These are phyloP conservation scores for Trichoderma parareesei DNA, from an alignment of 495 filamentous ascomycete genomes.

Conservation along the genomic window DNA sequence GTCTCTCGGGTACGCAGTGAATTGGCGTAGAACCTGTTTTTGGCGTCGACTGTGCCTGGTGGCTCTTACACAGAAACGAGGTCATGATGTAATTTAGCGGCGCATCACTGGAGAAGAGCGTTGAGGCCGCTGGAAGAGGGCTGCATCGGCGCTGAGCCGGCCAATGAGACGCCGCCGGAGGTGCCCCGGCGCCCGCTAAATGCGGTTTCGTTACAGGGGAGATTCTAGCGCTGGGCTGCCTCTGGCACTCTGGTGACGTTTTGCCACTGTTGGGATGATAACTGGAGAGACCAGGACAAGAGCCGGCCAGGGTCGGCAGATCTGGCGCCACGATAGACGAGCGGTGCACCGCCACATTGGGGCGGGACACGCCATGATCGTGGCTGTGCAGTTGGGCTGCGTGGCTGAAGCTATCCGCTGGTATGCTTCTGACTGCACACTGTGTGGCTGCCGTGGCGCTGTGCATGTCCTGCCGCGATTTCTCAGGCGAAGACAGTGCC, in stretches of 20 bases:
- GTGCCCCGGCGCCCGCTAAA: not conserved
- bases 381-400: not conserved
- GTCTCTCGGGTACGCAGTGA: not conserved
- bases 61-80: not conserved
- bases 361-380: not conserved
- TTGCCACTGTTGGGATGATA: not conserved
- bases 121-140: not conserved
- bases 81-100: slow-evolving; percentile 2
- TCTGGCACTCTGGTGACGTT: not conserved
- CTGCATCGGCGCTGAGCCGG: not conserved
- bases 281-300: no score
- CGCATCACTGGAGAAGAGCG: not conserved
- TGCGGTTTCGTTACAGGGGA: not conserved
- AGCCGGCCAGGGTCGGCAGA: not conserved
- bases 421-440: not conserved
- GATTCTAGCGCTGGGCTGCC: slow-evolving; percentile 1
- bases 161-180: slow-evolving; percentile 1
- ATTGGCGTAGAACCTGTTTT: slow-evolving; percentile 7
- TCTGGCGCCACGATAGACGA: not conserved
- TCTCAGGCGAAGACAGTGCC: not conserved
- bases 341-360: not conserved
- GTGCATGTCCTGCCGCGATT: not conserved
- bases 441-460: slow-evolving; percentile 1
- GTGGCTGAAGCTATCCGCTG: not conserved
- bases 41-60: not conserved